phyloP scores from a whole-genome alignment of 177 flowering plant genomes.

The Tripterygium wilfordii region DNA sequence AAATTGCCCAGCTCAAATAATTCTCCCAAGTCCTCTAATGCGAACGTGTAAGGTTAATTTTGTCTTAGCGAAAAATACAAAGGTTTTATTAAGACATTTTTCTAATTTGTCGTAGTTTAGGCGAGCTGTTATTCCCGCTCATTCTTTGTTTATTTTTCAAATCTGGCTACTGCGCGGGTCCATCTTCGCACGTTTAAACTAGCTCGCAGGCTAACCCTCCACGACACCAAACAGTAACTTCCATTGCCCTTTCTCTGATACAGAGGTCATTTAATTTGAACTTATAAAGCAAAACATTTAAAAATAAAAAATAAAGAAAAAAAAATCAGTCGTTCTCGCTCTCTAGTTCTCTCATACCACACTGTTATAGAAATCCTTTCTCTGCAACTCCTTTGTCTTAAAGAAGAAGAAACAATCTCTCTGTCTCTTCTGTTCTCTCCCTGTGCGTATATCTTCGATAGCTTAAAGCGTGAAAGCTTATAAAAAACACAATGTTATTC shows the following conservation, averaged over 20 bases:
- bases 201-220: neutral
- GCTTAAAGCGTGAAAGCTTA: constrained; percentile 3
- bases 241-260: neutral
- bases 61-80: too few relatives aligned
- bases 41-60: too few relatives aligned
- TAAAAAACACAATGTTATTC: constrained; percentile 10
- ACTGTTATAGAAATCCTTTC: constrained; percentile 4
- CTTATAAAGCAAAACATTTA: neutral
- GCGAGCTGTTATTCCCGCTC: constrained; percentile 32
- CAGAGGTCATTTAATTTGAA: constrained; percentile 3
- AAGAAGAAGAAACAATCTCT: constrained; percentile 33
- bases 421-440: constrained; percentile 12
- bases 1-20: too few relatives aligned
- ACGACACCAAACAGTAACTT: constrained; percentile 15
- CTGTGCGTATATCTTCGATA: neutral
- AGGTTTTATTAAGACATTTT: too few relatives aligned
- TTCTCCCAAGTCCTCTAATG: too few relatives aligned
- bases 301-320: constrained; percentile 5
- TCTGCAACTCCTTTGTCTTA: constrained; percentile 37
- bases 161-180: constrained; percentile 10
- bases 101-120: too few relatives aligned
- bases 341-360: constrained; percentile 8
- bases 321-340: constrained; percentile 12
- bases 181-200: constrained; percentile 1
- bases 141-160: constrained; percentile 10